Evolutionary conservation across 345 rosid genomes (phyloP), one percentile per base, ranked within the genome.

Genomic region (Angophora floribunda): DNA sequence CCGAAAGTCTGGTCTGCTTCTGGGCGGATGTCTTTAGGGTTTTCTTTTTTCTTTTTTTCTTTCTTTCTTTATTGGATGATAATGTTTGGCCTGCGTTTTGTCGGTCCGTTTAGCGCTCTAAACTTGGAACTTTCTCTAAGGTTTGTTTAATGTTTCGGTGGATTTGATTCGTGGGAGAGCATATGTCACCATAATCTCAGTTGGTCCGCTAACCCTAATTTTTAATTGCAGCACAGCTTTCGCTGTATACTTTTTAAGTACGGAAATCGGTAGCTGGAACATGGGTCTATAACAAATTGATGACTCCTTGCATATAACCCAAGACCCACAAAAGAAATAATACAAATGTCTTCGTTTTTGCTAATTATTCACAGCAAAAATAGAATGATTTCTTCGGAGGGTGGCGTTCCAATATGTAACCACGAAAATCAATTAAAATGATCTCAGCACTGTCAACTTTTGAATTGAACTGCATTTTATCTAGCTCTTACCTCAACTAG

Each of bases 141-240:
- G 28, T n/a, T 53, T 75, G 21, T 84, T 87, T 87, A 85, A 59
- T 44, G n/a, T 51, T 52, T 61, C 24, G 51, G 67, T 55, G 53
- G 57, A 51, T 79, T 80, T 36, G 82, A 70, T 44, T 61, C 45
- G 61, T 49, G 85, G 85, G 89, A 85, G 47, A 51, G 30, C 75
- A 15, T n/a, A 80, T 52, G 89, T 78, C 88, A 51, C 86, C 85
- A 87, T 75, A 44, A 89, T 89, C 90, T 89, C 88, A 85, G 84
- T 88, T 36, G 47, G 30, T 24, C 28, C 22, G 51, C 51, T 22
- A 26, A 84, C 84, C n/a, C 85, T 28, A 14, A 13, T 88, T 24
- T 59, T n/a, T 84, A 85, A 19, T 45, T 75, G 49, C 49, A 1
- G 28, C 19, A 41, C 84, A 75, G 84, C 84, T 9, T 75, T 75